Evolutionary conservation across 2,329 filamentous ascomycete genomes (phyloP), one percentile per base, ranked within the genome.

Genomic region (Phoma sp.): DNA sequence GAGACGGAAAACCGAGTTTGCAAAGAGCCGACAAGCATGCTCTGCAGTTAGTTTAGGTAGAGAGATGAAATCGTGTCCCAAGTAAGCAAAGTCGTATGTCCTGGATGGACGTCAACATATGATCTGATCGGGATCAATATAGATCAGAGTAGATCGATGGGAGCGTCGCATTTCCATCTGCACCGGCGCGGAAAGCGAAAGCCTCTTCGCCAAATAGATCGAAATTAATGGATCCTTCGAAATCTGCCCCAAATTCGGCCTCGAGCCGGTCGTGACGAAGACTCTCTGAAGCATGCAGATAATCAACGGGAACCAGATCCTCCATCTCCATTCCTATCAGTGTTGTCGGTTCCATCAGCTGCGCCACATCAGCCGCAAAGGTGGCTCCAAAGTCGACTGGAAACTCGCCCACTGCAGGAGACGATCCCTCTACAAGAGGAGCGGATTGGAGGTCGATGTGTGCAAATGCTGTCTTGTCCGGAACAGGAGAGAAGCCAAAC

Each of bases 261-360:
- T 58, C 51, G 28, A 62, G 59, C 17, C 53, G 56, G 23, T 42
- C 40, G 20, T 62, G 57, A 21, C 60, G 60, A 28, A 61, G 51
- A 37, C 52, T 45, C 49, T 63, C 60, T 18, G 53, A 33, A 23
- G 53, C 55, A 36, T 61, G 42, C 17, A 45, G 11, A 20, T 50
- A 47, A 7, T 43, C 52, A 14, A 30, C n/a, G n/a, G 47, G 34
- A 20, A 43, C 9, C 15, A 42, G 21, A 17, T 34, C 36, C 11
- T 54, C 29, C 14, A 49, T 39, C 6, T 42, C 38, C 38, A 42
- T 18, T 3, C n/a, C 38, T 1, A 52, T 17, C 39, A 57, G 23
- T 17, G 42, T 43, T 4, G 42, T 15, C 11, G 46, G 32, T 17
- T 48, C 42, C n/a, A 26, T 33, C 30, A 57, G 21, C 21, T 55